These are phyloP conservation scores for Ligustrum vulgare DNA, from an alignment of 257 asterid genomes.

Conservation along the genomic window DNA sequence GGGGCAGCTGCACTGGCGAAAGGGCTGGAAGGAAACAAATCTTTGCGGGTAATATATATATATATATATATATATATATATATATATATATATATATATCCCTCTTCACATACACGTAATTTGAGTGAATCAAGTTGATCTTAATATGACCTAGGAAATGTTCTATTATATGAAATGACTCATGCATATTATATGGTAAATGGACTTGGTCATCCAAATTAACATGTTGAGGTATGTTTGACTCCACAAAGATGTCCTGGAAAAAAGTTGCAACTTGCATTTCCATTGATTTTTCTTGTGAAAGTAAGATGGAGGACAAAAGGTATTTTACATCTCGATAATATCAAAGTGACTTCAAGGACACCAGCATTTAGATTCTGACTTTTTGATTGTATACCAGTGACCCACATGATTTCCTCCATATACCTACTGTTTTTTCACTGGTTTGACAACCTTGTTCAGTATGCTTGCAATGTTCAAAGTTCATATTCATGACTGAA, in stretches of 20 bases:
- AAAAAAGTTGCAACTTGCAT: not conserved
- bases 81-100: too few species aligned
- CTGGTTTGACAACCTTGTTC: not conserved
- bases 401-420: not conserved
- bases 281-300: not conserved
- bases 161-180: constrained; percentile 2
- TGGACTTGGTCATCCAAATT: not conserved
- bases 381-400: not conserved
- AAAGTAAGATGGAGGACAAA: not conserved
- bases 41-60: constrained; percentile 95
- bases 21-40: constrained; percentile 88
- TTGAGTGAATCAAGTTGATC: constrained; percentile 1
- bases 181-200: not conserved
- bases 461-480: not conserved
- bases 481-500: constrained; percentile 12
- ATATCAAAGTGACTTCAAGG: not conserved
- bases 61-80: too few species aligned
- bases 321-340: not conserved
- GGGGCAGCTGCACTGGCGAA: constrained; percentile 93
- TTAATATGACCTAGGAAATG: constrained; percentile 3
- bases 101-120: constrained; percentile 8
- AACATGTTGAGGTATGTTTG: not conserved
- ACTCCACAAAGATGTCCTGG: not conserved
- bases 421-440: not conserved
- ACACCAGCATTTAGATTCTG: not conserved